Evolutionary conservation across 208 protist species (phyloP).

Genomic region (Lotmaria passim): DNA sequence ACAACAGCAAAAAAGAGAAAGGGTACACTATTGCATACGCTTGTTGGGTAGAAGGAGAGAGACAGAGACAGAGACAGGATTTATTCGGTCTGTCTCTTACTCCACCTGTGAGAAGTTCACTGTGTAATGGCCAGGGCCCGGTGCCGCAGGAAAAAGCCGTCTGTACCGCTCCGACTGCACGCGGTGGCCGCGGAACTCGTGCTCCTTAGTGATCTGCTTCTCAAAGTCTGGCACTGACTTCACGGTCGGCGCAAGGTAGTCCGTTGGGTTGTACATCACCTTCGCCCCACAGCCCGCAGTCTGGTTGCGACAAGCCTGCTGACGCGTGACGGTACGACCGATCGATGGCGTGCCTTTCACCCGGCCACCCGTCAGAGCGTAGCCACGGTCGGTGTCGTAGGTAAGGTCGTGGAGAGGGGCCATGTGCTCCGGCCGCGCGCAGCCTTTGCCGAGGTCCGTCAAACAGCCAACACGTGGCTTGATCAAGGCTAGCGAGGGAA

Average conservation of each 20-base stretch:
- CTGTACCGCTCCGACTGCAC: slow-evolving; percentile 76
- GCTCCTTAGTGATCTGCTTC: slow-evolving; percentile 86
- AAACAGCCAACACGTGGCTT: slow-evolving; percentile 46
- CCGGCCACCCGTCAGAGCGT: slow-evolving; percentile 51
- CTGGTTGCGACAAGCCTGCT: slow-evolving; percentile 47
- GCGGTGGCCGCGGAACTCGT: slow-evolving; percentile 79
- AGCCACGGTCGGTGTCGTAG: slow-evolving; percentile 56
- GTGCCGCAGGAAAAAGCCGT: slow-evolving; percentile 63
- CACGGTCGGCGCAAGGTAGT: slow-evolving; percentile 47
- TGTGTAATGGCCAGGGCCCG: slow-evolving; percentile 74
- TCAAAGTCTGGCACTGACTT: slow-evolving; percentile 81
- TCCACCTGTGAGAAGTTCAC: slow-evolving; percentile 61
- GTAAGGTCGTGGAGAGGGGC: slow-evolving; percentile 57
- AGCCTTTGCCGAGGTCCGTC: slow-evolving; percentile 52
- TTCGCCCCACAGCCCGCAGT: slow-evolving; percentile 59
- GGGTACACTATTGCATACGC: too few species aligned
- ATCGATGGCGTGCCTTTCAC: slow-evolving; percentile 72
- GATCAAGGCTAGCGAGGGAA: slow-evolving; percentile 63
- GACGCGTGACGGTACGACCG: slow-evolving; percentile 50
- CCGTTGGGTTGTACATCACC: slow-evolving; percentile 48
- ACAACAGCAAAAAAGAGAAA: too few species aligned
- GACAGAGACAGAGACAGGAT: too few species aligned
- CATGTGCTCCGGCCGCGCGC: slow-evolving; percentile 34
- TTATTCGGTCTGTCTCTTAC: too few species aligned
- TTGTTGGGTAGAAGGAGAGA: too few species aligned